Evolutionary conservation across 2,329 filamentous ascomycete species (phyloP).

Genomic region (Aureobasidium lini): DNA sequence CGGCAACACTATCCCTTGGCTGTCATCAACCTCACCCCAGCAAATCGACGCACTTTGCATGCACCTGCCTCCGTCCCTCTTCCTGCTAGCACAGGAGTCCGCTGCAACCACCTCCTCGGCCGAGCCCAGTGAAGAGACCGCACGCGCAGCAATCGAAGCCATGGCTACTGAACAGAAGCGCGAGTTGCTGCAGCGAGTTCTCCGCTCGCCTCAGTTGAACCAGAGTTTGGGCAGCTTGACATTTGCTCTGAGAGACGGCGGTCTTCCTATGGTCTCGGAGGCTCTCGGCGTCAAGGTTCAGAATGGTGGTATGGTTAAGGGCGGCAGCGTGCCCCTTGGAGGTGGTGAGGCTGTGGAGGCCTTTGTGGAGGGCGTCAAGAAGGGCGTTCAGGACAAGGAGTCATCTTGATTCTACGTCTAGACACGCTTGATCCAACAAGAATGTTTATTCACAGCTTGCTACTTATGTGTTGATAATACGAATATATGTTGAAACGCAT

Average conservation of each 20-base stretch:
- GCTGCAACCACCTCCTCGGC: slow-evolving; percentile 47
- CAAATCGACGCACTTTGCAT: slow-evolving; percentile 67
- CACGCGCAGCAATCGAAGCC: slow-evolving; percentile 66
- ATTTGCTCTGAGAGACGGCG: slow-evolving; percentile 81
- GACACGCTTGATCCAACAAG: background rate
- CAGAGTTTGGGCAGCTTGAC: slow-evolving; percentile 82
- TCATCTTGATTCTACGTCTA: background rate
- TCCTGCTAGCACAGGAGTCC: slow-evolving; percentile 64
- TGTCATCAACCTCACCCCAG: slow-evolving; percentile 57
- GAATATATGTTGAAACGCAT: background rate
- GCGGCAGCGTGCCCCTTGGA: slow-evolving; percentile 74
- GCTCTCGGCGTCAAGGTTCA: slow-evolving; percentile 73
- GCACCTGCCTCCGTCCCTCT: slow-evolving; percentile 69
- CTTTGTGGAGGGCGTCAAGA: slow-evolving; percentile 84
- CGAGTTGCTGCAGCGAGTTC: slow-evolving; percentile 67
- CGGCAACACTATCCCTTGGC: slow-evolving; percentile 66
- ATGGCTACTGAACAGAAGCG: slow-evolving; percentile 73
- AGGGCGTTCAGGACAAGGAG: slow-evolving; percentile 57
- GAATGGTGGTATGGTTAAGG: slow-evolving; percentile 74
- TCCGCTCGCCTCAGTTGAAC: slow-evolving; percentile 83
- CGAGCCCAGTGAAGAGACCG: slow-evolving; percentile 55
- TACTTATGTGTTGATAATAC: background rate
- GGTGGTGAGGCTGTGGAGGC: slow-evolving; percentile 84
- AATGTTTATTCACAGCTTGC: background rate
- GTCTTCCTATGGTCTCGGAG: slow-evolving; percentile 80